Evolutionary conservation across 768 basidiomycete species (phyloP), one percentile per base, ranked within the genome.

Genomic region (Amanita inopinata): DNA sequence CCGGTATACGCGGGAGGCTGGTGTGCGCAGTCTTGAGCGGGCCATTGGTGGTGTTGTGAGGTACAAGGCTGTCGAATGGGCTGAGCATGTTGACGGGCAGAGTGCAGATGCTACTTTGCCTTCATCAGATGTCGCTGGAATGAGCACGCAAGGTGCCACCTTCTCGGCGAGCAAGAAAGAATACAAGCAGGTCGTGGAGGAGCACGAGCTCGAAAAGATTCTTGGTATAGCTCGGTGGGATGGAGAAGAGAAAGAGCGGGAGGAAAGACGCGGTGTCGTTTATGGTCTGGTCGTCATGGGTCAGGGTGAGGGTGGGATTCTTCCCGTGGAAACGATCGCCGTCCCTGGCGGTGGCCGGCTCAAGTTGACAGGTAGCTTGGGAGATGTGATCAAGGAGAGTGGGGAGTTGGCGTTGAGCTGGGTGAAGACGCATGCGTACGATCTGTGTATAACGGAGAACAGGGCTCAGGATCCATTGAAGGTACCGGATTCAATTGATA

Each of bases 41-140:
- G 78, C 86, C 2, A 78, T 97, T 31, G 90, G 88, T 2, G 73
- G 80, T 17, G 80, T 97, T n/a, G 84, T 84, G n/a, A 66, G 92
- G 23, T 83, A 73, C 50, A 96, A 96, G 54, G 92, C 90, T 1
- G 93, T 97, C 3, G 83, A 96, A 52, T 93, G 83, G 80, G 77
- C 87, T 0, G 83, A 86, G 50, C 66, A 71, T 51, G 57, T 77
- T 10, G 78, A 81, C 45, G 60, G 55, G 33, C 51, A 48, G 15
- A 56, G 54, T 5, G 55, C 56, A 35, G 53, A 53, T 19, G 52
- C 41, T 1, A 47, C 49, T 27, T 48, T 27, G 22, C 33, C 46
- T 2, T 27, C 48, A 7, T 28, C 36, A 17, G 24, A 36, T 22
- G 25, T 20, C 5, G 50, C 33, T 33, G 14, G 51, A 49, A 15